These are phyloP conservation scores for Coemansia sp. DNA, from an alignment of 192 early-diverging fungal species.

Conservation along the genomic window DNA sequence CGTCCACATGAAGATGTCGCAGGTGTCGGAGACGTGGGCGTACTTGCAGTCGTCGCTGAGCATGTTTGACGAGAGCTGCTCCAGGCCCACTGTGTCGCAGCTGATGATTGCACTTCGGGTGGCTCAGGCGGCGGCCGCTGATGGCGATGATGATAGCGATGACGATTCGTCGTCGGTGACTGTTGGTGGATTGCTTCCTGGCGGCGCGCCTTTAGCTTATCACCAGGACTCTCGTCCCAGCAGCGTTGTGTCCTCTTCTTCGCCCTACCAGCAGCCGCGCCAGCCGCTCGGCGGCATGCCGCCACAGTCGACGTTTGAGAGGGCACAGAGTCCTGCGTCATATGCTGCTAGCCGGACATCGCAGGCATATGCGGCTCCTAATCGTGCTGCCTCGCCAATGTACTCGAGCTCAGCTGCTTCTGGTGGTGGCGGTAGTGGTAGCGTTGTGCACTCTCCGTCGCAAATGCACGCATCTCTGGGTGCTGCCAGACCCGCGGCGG, in stretches of 20 bases:
- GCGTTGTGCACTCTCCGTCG: conserved; percentile 13
- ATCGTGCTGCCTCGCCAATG: conserved; percentile 14
- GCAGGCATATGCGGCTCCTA: conserved; percentile 10
- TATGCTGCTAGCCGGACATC: background rate
- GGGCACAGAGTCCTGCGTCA: conserved; percentile 21
- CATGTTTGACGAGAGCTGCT: background rate
- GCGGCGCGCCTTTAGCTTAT: background rate
- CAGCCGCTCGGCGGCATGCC: background rate
- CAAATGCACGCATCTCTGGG: conserved; percentile 3
- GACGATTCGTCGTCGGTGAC: background rate
- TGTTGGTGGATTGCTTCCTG: background rate
- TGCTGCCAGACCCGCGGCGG: background rate
- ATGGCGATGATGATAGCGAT: conserved; percentile 22
- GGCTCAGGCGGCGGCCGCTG: conserved; percentile 5
- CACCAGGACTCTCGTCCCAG: conserved; percentile 11
- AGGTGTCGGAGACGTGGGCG: conserved; percentile 41
- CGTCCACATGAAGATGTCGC: conserved; percentile 14
- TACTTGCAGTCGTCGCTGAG: conserved; percentile 27
- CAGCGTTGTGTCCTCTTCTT: conserved; percentile 20
- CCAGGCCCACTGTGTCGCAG: conserved; percentile 17
- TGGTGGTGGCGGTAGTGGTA: background rate
- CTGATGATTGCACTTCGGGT: conserved; percentile 27
- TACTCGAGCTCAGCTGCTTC: conserved; percentile 8
- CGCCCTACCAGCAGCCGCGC: conserved; percentile 24
- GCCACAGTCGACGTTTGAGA: background rate